Percentiles rank a stretch among this genome's conserved stretches.
phyloP scores from a whole-genome alignment of 495 filamentous ascomycete species.

The Echria macrotheca region DNA sequence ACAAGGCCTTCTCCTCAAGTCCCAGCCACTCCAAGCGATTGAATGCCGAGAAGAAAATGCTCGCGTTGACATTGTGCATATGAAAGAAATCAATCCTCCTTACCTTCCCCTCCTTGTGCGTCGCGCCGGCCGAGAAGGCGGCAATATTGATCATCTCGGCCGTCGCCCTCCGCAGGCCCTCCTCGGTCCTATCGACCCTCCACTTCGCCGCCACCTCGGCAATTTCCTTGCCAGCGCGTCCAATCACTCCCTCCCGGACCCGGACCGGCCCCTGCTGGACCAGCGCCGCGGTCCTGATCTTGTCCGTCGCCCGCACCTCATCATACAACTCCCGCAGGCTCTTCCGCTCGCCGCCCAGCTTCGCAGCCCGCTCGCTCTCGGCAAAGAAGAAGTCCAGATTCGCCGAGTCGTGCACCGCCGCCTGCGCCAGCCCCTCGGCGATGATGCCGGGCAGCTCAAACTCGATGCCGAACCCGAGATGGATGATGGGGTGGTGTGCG shows the following conservation, averaged over 20 bases:
- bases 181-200: constrained; percentile 14
- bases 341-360: constrained; percentile 7
- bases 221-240: constrained; percentile 24
- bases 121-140: constrained; percentile 22
- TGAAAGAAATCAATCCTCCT: constrained; percentile 38
- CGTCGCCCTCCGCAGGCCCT: constrained; percentile 21
- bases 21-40: constrained; percentile 27
- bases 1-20: constrained; percentile 20
- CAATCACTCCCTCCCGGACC: constrained; percentile 25
- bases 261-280: constrained; percentile 12
- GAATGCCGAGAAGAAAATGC: constrained; percentile 28
- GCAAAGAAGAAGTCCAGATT: constrained; percentile 19
- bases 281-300: constrained; percentile 14
- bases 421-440: constrained; percentile 36
- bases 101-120: constrained; percentile 25
- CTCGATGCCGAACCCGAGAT: constrained; percentile 27
- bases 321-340: constrained; percentile 14
- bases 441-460: constrained; percentile 33
- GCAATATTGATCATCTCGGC: constrained; percentile 30
- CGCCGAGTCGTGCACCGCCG: constrained; percentile 24
- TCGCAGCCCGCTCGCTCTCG: constrained; percentile 5
- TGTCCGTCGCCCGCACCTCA: constrained; percentile 19
- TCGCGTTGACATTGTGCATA: constrained; percentile 36
- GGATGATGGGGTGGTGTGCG: background rate
- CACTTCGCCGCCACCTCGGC: constrained; percentile 17